Conservation (phyloP, 2,329 filamentous ascomycete species). For the Arthroderma sp. region DNA sequence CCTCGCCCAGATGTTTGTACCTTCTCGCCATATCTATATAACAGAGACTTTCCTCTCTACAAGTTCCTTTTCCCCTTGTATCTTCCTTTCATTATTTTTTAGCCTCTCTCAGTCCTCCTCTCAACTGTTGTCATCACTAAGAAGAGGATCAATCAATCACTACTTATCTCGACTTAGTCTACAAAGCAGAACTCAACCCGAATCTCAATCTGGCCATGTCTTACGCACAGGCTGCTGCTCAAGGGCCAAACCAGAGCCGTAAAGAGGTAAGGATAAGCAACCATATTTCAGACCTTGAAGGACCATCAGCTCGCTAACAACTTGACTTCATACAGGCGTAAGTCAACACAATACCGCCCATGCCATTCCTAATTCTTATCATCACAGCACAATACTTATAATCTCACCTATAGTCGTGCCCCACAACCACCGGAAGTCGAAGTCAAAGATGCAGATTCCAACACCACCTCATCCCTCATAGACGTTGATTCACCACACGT, state of each 20-base stretch:
- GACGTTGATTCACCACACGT: conserved; percentile 37
- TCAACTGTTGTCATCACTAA: no score
- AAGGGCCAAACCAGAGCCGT: conserved; percentile 33
- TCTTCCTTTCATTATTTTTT: no score
- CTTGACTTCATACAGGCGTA: conserved; percentile 20
- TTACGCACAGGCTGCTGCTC: conserved; percentile 36
- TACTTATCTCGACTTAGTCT: no score
- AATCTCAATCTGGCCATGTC: conserved; percentile 23
- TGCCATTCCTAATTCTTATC: neutral
- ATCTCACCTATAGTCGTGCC: conserved; percentile 24
- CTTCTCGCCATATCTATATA: no score
- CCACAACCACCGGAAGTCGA: conserved; percentile 27
- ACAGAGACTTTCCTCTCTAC: no score
- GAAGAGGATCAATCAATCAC: no score
- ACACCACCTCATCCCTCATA: conserved; percentile 27
- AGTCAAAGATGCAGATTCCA: conserved; percentile 26
- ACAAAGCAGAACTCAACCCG: neutral
- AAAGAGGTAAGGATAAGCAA: conserved; percentile 29
- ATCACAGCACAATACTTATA: neutral
- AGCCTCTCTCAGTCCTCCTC: no score
- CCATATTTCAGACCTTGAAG: neutral
- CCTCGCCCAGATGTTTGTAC: no score
- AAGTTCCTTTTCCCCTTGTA: no score
- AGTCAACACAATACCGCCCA: conserved; percentile 12
- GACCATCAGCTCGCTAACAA: conserved; percentile 8